A percentile compares a stretch with the other conserved stretches of the same genome.
These are phyloP conservation scores for Irpex lacteus DNA, from an alignment of 1,284 basidiomycete species.

Conservation along the genomic window DNA sequence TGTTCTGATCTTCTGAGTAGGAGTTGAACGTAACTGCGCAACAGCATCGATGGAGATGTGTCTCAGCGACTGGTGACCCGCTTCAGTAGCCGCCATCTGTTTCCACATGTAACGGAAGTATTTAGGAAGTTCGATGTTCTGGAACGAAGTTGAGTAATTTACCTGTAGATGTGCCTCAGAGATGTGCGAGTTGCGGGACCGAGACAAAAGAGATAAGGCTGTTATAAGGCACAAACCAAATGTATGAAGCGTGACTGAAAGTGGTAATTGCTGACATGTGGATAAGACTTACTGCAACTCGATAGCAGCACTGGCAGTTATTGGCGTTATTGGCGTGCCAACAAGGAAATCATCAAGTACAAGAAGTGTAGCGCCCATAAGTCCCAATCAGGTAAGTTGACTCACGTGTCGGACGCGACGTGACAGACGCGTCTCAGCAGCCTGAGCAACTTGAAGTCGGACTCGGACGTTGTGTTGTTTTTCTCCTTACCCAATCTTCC, in stretches of 20 bases:
- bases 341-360: no score
- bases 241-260: no score
- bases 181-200: background rate
- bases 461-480: no score
- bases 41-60: constrained; percentile 39
- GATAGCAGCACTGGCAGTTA: no score
- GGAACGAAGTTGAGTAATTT: background rate
- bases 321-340: no score
- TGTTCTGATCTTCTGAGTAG: constrained; percentile 50
- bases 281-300: no score
- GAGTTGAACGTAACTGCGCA: constrained; percentile 15
- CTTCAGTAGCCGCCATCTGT: constrained; percentile 7
- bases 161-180: background rate
- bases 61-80: constrained; percentile 37
- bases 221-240: no score
- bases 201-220: background rate
- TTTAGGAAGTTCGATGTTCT: constrained; percentile 3
- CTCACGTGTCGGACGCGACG: background rate
- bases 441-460: no score
- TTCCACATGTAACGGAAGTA: background rate
- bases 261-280: no score
- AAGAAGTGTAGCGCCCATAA: background rate
- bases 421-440: background rate
- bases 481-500: no score
- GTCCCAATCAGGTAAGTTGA: background rate